Base-by-base conservation (phyloP, 2,329 filamentous ascomycete species). In the Monilinia vaccinii-corymbosi region DNA sequence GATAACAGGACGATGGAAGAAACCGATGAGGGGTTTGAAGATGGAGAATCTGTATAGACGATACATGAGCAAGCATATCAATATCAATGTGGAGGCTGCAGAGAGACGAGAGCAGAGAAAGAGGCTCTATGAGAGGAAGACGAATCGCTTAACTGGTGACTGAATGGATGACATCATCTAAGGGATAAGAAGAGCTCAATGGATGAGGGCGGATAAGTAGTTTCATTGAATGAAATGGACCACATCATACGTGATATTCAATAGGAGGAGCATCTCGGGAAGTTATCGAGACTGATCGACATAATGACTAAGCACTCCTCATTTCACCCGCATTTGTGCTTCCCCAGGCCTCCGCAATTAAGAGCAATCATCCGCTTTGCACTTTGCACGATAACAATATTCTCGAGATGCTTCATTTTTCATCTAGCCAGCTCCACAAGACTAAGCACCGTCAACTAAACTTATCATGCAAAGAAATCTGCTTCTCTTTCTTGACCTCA, bases 1-100 rank as follows among this genome's bases (percentile, higher is more conserved):
- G 1, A 68, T 70, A 40, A 69, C 68, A 4, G 68, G 67, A 4
- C 14, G 52, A 18, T 70, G 66, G 46, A 28, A 42, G 1, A 58
- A 52, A 8, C 63, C 65, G 14, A 9, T 68, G 11, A 60, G 53
- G 31, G 61, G 60, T 16, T 60, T 66, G 11, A 65, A 61, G 10
- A 66, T 65, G 16, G 44, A 49, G 8, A 56, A 67, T 16, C 18
- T 69, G 10, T 68, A 64, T 46, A 58, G 46, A 9, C 36, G 61
- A 2, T 67, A 68, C 16, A 57, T 64, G 28, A 57, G 53, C 1
- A 56, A 62, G 10, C 64, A 67, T 46, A 65, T 66, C 25, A 70
- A 69, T 59, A 67, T 70, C 52, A 69, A 70, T 53, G 61, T 59
- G 38, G 58, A 50, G 1, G 31, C 64, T 3, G 49, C 62, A 25